Conservation (phyloP, 2,329 filamentous ascomycete genomes). For the Neofusicoccum cordaticola region DNA sequence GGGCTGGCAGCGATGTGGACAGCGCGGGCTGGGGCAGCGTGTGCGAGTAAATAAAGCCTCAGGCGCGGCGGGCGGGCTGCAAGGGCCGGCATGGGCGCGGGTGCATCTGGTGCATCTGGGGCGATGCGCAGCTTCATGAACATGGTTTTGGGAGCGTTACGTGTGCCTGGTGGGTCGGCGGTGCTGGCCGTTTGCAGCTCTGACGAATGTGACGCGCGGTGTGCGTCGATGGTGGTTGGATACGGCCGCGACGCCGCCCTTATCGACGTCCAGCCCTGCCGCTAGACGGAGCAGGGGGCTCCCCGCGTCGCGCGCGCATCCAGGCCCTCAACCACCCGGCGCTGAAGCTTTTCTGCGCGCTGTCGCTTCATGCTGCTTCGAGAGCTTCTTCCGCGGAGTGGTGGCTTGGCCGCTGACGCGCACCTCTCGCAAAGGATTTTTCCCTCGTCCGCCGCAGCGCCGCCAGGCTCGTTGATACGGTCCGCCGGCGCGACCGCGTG, state of each 20-base stretch:
- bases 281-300: neutral
- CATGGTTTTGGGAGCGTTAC: conserved; percentile 1
- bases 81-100: neutral
- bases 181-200: conserved; percentile 2
- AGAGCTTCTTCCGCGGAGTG: neutral
- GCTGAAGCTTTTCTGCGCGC: neutral
- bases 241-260: neutral
- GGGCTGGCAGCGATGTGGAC: neutral
- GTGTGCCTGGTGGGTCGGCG: neutral
- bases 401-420: neutral
- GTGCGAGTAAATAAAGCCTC: neutral
- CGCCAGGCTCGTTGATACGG: too few relatives aligned
- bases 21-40: neutral
- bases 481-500: too few relatives aligned
- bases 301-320: neutral
- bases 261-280: neutral
- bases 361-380: neutral
- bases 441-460: neutral
- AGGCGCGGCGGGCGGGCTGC: neutral
- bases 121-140: neutral
- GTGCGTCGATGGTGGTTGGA: conserved; percentile 2
- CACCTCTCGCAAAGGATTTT: neutral
- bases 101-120: too few relatives aligned
- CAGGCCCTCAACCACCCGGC: neutral
- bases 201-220: conserved; percentile 15